Conservation (phyloP, 768 basidiomycete genomes). For the Hygrophorus russula region DNA sequence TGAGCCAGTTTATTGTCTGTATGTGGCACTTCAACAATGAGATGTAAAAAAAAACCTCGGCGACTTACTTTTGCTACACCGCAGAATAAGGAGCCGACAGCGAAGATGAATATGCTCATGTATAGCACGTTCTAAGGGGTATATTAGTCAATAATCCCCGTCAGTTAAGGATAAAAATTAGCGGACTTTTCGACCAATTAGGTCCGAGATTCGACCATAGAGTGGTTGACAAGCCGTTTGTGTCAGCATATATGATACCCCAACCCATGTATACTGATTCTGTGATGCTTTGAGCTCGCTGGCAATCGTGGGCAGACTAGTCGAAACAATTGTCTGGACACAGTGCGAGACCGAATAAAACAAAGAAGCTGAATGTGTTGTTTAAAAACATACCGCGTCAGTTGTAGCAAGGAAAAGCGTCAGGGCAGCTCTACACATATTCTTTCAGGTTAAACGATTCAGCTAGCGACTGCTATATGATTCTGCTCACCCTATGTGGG, state of each 20-base stretch:
- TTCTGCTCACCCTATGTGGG: constrained; percentile 56
- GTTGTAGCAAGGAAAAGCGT: constrained; percentile 80
- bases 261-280: constrained; percentile 78
- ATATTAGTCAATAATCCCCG: constrained; percentile 1
- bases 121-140: constrained; percentile 50
- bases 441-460: not conserved
- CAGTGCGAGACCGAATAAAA: not conserved
- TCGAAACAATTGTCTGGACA: constrained; percentile 61
- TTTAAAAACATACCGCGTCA: constrained; percentile 49
- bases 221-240: constrained; percentile 81
- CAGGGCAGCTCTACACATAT: constrained; percentile 50
- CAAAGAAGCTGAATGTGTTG: not conserved
- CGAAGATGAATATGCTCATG: constrained; percentile 63
- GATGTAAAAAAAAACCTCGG: constrained; percentile 7
- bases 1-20: constrained; percentile 52
- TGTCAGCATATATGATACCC: constrained; percentile 74
- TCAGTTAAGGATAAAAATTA: constrained; percentile 5
- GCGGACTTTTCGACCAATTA: constrained; percentile 67
- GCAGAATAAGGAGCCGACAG: constrained; percentile 70
- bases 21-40: constrained; percentile 11
- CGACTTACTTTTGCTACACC: constrained; percentile 57
- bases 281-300: constrained; percentile 56
- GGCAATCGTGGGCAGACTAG: constrained; percentile 71
- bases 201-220: constrained; percentile 71
- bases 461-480: constrained; percentile 3